These are phyloP conservation scores for Xylaria scruposa DNA, from an alignment of 495 filamentous ascomycete species.

Conservation along the genomic window DNA sequence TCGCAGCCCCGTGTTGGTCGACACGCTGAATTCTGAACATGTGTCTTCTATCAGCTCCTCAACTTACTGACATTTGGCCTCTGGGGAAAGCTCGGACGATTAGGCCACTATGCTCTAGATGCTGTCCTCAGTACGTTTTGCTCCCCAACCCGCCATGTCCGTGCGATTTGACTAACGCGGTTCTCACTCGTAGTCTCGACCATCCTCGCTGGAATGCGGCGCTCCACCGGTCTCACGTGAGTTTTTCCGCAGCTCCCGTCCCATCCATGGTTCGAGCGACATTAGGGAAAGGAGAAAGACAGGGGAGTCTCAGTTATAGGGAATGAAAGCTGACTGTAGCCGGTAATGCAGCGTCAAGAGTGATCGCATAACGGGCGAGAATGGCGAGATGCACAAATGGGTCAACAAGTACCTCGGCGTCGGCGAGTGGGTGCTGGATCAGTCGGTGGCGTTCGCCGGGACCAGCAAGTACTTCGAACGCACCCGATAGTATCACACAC, in stretches of 20 bases:
- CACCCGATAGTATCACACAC: slow-evolving; percentile 60
- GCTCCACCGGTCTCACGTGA: slow-evolving; percentile 97
- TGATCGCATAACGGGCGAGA: slow-evolving; percentile 80
- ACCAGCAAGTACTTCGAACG: slow-evolving; percentile 89
- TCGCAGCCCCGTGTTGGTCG: slow-evolving; percentile 11
- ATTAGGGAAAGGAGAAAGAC: not conserved
- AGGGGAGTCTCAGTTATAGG: not conserved
- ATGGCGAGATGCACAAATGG: slow-evolving; percentile 85
- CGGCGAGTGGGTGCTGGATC: slow-evolving; percentile 98
- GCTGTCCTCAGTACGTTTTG: slow-evolving; percentile 80
- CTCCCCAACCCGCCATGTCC: not conserved
- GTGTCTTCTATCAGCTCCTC: slow-evolving; percentile 56
- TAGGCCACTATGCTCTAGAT: slow-evolving; percentile 96
- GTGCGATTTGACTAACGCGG: slow-evolving; percentile 32
- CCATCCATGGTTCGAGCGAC: not conserved
- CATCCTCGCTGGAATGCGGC: slow-evolving; percentile 94
- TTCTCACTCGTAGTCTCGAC: slow-evolving; percentile 72
- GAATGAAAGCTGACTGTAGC: slow-evolving; percentile 34
- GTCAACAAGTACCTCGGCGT: slow-evolving; percentile 94
- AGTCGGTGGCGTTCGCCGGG: slow-evolving; percentile 88
- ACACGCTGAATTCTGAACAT: slow-evolving; percentile 31
- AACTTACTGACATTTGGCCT: slow-evolving; percentile 67
- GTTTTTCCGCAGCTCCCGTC: slow-evolving; percentile 43
- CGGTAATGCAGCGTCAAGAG: slow-evolving; percentile 76
- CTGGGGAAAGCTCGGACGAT: slow-evolving; percentile 81